Evolutionary conservation across 75 land plant species (phyloP), one percentile per base, ranked within the genome.

Genomic region (Isoetes taiwanensis): DNA sequence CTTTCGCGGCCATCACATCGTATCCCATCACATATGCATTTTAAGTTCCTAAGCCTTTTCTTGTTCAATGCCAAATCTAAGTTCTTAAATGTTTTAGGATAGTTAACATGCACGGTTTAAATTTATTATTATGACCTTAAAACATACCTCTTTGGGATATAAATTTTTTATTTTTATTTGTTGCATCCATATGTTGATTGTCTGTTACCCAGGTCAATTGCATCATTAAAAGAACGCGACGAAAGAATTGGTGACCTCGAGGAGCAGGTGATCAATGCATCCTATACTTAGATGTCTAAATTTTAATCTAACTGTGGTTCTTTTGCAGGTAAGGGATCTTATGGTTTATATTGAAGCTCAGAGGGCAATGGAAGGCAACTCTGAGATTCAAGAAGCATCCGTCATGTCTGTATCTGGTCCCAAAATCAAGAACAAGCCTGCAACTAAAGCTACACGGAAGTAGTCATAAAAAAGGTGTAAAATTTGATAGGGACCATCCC

Each of bases 271-370:
- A 61, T n/a, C n/a, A 9, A 37, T 37, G n/a, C 14, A 37, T 37
- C 9, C 14, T 37, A 37, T 37, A 37, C 14, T 37, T 9, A 37
- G 9, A 37, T 9, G 39, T 9, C 39, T 37, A 37, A 37, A 9
- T 37, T 14, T 37, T 9, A 37, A n/a, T n/a, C n/a, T n/a, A n/a
- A n/a, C n/a, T n/a, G n/a, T n/a, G n/a, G n/a, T n/a, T n/a, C n/a
- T n/a, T n/a, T n/a, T n/a, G n/a, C 76, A 86, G 91, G 84, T 86
- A 3, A 61, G 91, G 27, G 91, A 86, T 68, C 38, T 82, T 28
- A 79, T 63, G 26, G 67, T 86, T 1, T 86, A 69, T 56, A 58
- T 86, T 28, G 83, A 75, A 64, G 86, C 91, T 24, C 91, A 86
- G 58, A 82, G 67, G 42, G 67, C 71, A 1, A 50, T 85, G 1